Percentiles rank a stretch among this genome's conserved stretches.
phyloP scores from a whole-genome alignment of 176 grass and related monocot species.

The Guadua angustifolia region DNA sequence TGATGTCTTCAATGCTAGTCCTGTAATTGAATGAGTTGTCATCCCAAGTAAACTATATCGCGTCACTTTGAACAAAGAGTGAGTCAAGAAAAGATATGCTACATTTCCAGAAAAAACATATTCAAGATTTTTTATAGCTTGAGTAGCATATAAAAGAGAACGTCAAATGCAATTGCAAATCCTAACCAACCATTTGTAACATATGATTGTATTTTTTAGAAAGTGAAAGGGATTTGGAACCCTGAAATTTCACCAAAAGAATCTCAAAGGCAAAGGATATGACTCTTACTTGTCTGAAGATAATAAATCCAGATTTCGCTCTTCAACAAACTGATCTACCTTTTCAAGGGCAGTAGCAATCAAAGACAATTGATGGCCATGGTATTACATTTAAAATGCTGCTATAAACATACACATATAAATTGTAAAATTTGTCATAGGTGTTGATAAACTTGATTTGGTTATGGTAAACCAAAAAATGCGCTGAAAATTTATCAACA shows the following conservation, averaged over 20 bases:
- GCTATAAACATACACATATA: background rate
- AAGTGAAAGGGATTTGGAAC: constrained; percentile 24
- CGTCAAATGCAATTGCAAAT: background rate
- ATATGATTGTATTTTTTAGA: background rate
- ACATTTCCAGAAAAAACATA: constrained; percentile 33
- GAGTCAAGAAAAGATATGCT: constrained; percentile 8
- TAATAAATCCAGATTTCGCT: constrained; percentile 57
- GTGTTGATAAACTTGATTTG: constrained; percentile 3
- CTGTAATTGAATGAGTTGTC: constrained; percentile 41
- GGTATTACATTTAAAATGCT: constrained; percentile 14
- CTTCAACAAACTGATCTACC: constrained; percentile 60
- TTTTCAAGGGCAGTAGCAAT: constrained; percentile 53
- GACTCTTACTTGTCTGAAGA: constrained; percentile 64
- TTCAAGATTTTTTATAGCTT: constrained; percentile 20
- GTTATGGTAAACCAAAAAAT: background rate
- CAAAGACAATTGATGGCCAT: constrained; percentile 35
- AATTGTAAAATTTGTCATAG: background rate
- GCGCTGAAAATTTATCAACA: background rate
- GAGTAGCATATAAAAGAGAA: constrained; percentile 11
- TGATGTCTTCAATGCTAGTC: constrained; percentile 51
- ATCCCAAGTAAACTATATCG: constrained; percentile 31
- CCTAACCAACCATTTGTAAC: constrained; percentile 6
- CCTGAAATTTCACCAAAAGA: background rate
- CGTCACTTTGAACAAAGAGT: constrained; percentile 27
- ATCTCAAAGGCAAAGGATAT: constrained; percentile 11